phyloP scores from a whole-genome alignment of 108 stramenopile genomes.

The Schizochytrium sp. region DNA sequence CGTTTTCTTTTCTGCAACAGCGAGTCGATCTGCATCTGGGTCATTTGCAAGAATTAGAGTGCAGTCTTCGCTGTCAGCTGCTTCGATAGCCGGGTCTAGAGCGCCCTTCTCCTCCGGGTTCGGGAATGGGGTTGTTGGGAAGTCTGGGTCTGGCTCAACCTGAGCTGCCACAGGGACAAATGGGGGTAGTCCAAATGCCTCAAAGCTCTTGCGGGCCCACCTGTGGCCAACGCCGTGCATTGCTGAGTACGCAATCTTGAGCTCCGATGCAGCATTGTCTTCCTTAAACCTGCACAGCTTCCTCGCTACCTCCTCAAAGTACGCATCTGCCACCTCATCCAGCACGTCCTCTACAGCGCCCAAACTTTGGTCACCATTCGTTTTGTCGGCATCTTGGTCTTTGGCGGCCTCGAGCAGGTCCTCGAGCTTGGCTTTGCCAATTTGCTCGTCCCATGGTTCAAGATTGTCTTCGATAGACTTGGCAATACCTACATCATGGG shows the following conservation, averaged over 20 bases:
- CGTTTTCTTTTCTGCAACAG: constrained; percentile 86
- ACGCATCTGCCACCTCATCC: constrained; percentile 74
- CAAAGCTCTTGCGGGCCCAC: constrained; percentile 80
- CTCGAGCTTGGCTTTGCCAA: constrained; percentile 5
- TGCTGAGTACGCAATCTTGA: constrained; percentile 89
- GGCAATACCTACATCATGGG: constrained; percentile 90
- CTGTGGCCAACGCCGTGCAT: constrained; percentile 94
- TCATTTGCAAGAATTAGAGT: constrained; percentile 94
- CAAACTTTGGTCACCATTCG: too few species aligned
- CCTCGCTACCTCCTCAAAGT: constrained; percentile 76
- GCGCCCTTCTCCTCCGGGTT: constrained; percentile 98
- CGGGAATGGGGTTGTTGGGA: constrained; percentile 94
- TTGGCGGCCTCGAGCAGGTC: neutral
- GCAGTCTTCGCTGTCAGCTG: constrained; percentile 75
- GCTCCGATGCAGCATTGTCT: constrained; percentile 5
- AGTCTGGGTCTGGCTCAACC: constrained; percentile 86
- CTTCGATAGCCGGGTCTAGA: constrained; percentile 84
- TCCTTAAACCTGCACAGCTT: constrained; percentile 62
- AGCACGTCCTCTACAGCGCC: constrained; percentile 61
- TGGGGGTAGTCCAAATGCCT: constrained; percentile 82
- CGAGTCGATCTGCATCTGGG: constrained; percentile 97
- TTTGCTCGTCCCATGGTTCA: constrained; percentile 81
- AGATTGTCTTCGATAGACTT: constrained; percentile 83
- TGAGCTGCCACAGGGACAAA: constrained; percentile 84
- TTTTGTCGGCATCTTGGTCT: too few species aligned